Conservation (phyloP, 1,284 basidiomycete genomes). For the Trichosporon coremiiforme region DNA sequence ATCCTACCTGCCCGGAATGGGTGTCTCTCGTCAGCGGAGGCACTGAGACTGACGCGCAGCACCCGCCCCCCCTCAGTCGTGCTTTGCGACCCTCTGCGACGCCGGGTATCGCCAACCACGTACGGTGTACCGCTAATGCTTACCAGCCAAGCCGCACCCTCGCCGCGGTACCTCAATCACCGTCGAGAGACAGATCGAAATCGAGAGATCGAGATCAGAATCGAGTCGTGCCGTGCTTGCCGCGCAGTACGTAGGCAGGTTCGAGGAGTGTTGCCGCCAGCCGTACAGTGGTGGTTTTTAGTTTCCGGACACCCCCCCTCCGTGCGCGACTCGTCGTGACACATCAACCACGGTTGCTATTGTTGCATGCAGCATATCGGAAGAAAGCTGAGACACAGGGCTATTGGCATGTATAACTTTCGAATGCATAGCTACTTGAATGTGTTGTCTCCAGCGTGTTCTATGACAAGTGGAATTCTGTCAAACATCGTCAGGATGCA, state of each 20-base stretch:
- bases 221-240: neutral
- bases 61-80: neutral
- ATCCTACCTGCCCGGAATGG: neutral
- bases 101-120: neutral
- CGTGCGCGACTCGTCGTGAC: too few species aligned
- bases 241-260: neutral
- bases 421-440: too few species aligned
- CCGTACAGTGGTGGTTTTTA: too few species aligned
- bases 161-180: constrained; percentile 2
- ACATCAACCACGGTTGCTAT: too few species aligned
- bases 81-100: neutral
- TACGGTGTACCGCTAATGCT: neutral
- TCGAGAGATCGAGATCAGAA: neutral
- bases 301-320: too few species aligned
- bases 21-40: neutral
- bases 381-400: too few species aligned
- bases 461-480: too few species aligned
- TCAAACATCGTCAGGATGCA: too few species aligned
- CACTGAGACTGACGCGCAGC: neutral
- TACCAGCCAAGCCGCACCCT: neutral
- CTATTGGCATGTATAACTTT: too few species aligned
- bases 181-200: constrained; percentile 4
- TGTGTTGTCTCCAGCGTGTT: too few species aligned
- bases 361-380: too few species aligned
- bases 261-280: neutral